phyloP scores from a whole-genome alignment of 2,329 filamentous ascomycete genomes.

The Colletotrichum navitas region DNA sequence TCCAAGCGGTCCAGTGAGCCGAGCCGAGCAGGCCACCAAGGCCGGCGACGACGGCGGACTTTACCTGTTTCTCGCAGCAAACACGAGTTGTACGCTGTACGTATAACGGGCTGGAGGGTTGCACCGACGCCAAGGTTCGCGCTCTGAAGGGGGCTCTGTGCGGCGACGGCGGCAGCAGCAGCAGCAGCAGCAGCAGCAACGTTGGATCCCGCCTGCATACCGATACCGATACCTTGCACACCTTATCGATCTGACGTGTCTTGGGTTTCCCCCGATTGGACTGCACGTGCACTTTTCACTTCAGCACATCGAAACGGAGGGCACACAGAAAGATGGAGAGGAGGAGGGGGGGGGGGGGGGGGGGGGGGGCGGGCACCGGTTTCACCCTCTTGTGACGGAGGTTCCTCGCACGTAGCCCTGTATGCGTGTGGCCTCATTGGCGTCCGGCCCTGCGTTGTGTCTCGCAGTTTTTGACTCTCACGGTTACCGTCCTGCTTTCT shows the following conservation, averaged over 20 bases:
- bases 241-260: conserved; percentile 33
- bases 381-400: conserved; percentile 7
- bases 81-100: background rate
- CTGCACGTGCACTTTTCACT: background rate
- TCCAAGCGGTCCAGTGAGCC: background rate
- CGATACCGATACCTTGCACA: background rate
- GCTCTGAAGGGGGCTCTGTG: background rate
- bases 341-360: too few species aligned
- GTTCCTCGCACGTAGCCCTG: conserved; percentile 5
- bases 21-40: background rate
- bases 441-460: background rate
- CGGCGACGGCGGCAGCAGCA: too few species aligned
- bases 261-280: background rate
- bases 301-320: background rate
- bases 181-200: background rate
- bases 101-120: background rate
- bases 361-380: background rate
- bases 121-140: conserved; percentile 19
- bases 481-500: background rate
- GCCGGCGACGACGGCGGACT: too few species aligned
- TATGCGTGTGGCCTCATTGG: background rate
- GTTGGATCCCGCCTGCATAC: background rate
- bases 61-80: background rate
- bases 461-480: background rate
- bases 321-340: too few species aligned